Evolutionary conservation across 225 moss, liverwort and hornwort genomes (phyloP), one percentile per base, ranked within the genome.

Genomic region (Anthoceros angustus): DNA sequence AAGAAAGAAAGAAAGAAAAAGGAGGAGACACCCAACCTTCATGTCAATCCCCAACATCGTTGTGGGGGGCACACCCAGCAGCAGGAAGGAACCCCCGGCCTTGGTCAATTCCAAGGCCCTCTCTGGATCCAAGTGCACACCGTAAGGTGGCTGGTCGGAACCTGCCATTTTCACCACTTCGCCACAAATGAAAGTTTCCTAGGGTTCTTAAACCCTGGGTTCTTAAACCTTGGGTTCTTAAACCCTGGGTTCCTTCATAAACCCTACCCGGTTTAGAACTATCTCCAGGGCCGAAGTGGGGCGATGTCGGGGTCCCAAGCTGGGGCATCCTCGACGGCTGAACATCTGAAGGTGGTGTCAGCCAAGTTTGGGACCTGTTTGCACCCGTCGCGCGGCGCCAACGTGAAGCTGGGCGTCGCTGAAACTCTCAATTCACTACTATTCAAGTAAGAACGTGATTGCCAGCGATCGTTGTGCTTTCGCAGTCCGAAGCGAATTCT

Each of bases 371-470:
- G 83, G 46, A 85, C 83, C 43, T 75, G 79, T 64, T 41, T 89
- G 64, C 95, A 92, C 70, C 95, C 95, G 4, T 98, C 92, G 14
- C 83, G 95, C 26, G 82, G 88, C 21, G 85, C 81, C 50, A 85
- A 84, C 68, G 95, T 92, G 69, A 77, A 72, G 43, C 86, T 85
- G 67, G 95, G 95, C 64, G 88, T 98, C 64, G 84, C 77, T 26
- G 95, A 98, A 73, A 83, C 86, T 65, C 76, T 98, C 15, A 89
- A 92, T 73, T 86, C 88, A 18, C 86, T 89, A 11, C 86, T 98
- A 18, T 76, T 91, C 64, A 80, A 88, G 95, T 75, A 71, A 23
- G 12, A n/a, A 65, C 42, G 10, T 32, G n/a, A 15, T 43, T 39
- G 23, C 55, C 18, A 23, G 43, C 43, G 12, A 43, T 43, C 43